phyloP scores from a whole-genome alignment of 2,329 filamentous ascomycete species.

The Arthroderma uncinatum region DNA sequence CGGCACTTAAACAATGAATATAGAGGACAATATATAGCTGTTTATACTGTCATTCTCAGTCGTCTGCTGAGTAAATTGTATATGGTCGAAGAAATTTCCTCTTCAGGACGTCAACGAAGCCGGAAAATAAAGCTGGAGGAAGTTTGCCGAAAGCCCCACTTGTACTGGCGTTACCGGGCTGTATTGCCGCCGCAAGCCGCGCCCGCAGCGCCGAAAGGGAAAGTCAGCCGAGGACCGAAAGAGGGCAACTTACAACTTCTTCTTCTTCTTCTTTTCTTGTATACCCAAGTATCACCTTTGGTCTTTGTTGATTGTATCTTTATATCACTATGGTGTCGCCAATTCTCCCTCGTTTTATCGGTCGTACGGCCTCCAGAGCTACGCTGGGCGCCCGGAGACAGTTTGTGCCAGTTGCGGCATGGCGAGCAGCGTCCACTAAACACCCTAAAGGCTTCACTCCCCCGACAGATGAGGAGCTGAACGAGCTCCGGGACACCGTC shows the following conservation, averaged over 20 bases:
- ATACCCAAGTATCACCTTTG: background rate
- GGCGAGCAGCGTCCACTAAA: constrained; percentile 51
- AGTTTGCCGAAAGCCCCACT: constrained; percentile 1
- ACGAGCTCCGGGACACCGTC: constrained; percentile 71
- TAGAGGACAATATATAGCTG: no score
- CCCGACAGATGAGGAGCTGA: constrained; percentile 60
- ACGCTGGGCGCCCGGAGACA: constrained; percentile 20
- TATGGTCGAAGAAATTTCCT: background rate
- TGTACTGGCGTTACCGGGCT: background rate
- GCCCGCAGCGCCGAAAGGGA: background rate
- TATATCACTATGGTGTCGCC: constrained; percentile 24
- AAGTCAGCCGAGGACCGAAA: background rate
- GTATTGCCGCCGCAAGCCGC: constrained; percentile 5
- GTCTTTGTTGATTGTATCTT: background rate
- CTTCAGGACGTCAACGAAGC: background rate
- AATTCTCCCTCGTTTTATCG: constrained; percentile 25
- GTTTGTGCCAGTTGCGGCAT: constrained; percentile 24
- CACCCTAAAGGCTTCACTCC: constrained; percentile 54
- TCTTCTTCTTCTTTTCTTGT: background rate
- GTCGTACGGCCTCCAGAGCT: constrained; percentile 23
- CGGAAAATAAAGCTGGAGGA: background rate
- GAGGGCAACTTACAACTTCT: background rate
- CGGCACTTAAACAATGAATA: no score
- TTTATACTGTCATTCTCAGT: background rate
- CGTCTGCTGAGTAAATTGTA: no score